Conservation (phyloP, 495 filamentous ascomycete species). For the Talaromyces thailandensis region DNA sequence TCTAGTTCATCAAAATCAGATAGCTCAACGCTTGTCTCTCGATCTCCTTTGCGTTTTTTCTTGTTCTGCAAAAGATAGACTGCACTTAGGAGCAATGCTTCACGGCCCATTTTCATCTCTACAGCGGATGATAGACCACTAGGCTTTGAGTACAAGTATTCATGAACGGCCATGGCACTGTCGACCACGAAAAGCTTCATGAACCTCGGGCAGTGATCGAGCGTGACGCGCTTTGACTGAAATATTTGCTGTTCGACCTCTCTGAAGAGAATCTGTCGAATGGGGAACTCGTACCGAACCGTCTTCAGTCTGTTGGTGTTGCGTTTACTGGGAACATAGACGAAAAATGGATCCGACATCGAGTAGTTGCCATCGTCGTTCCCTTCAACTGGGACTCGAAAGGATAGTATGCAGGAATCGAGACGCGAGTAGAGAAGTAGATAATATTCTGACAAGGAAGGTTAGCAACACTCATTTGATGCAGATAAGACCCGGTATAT, state of each 20-base stretch:
- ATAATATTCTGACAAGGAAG: conserved; percentile 16
- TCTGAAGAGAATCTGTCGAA: conserved; percentile 27
- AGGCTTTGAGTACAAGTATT: conserved; percentile 14
- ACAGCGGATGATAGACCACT: conserved; percentile 36
- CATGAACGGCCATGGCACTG: conserved; percentile 23
- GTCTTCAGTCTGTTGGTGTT: conserved; percentile 1
- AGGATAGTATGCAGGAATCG: conserved; percentile 24
- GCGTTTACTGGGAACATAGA: conserved; percentile 21
- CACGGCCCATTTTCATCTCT: conserved; percentile 4
- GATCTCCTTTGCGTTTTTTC: not conserved
- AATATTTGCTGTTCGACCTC: conserved; percentile 17
- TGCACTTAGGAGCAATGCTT: conserved; percentile 6
- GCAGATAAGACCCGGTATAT: not conserved
- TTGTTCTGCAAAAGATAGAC: conserved; percentile 1
- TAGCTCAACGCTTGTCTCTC: not conserved
- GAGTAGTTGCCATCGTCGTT: conserved; percentile 8
- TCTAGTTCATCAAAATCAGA: not conserved
- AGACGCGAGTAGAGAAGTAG: conserved; percentile 37
- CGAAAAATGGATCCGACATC: conserved; percentile 30
- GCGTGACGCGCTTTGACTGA: not conserved
- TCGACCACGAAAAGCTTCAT: conserved; percentile 32
- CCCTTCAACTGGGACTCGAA: conserved; percentile 20
- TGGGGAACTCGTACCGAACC: not conserved
- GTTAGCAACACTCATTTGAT: conserved; percentile 1
- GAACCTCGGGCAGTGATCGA: conserved; percentile 10